phyloP scores from a whole-genome alignment of 1,284 basidiomycete genomes.

The Farysia itapuensis region DNA sequence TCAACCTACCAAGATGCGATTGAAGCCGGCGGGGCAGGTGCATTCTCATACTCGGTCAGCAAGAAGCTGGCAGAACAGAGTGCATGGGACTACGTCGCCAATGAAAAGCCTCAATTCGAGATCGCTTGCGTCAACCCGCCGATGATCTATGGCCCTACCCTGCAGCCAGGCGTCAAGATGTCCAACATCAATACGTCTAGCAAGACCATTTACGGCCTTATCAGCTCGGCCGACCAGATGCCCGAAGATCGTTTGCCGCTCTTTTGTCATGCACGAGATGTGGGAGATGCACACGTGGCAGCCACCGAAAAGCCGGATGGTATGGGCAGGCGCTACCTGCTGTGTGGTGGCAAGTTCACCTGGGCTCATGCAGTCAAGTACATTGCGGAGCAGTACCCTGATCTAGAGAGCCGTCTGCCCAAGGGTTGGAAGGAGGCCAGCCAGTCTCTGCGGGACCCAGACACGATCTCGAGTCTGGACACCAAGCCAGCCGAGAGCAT shows the following conservation, averaged over 20 bases:
- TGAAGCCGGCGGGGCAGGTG: conserved; percentile 35
- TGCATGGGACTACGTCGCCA: conserved; percentile 45
- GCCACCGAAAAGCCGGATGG: conserved; percentile 36
- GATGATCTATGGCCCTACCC: conserved; percentile 50
- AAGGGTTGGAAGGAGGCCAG: conserved; percentile 44
- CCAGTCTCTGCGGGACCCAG: conserved; percentile 6
- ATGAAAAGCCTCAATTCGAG: conserved; percentile 36
- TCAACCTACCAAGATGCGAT: conserved; percentile 42
- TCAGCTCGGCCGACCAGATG: conserved; percentile 32
- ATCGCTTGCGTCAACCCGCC: conserved; percentile 48
- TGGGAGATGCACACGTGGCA: conserved; percentile 53
- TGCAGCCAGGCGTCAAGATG: conserved; percentile 38
- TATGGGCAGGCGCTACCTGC: conserved; percentile 38
- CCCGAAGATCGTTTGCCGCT: conserved; percentile 58
- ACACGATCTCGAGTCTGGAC: conserved; percentile 33
- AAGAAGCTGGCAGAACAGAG: conserved; percentile 55
- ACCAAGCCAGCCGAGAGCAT: conserved; percentile 28
- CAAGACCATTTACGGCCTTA: conserved; percentile 48
- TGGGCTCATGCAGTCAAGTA: conserved; percentile 43
- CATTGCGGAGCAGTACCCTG: conserved; percentile 31
- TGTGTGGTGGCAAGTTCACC: conserved; percentile 45
- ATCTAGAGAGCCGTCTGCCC: conserved; percentile 38
- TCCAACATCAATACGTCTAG: conserved; percentile 49
- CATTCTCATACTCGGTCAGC: conserved; percentile 46
- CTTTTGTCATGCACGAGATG: conserved; percentile 52